Evolutionary conservation across 2,329 filamentous ascomycete genomes (phyloP), one percentile per base, ranked within the genome.

Genomic region (Dactylonectria estremocensis): DNA sequence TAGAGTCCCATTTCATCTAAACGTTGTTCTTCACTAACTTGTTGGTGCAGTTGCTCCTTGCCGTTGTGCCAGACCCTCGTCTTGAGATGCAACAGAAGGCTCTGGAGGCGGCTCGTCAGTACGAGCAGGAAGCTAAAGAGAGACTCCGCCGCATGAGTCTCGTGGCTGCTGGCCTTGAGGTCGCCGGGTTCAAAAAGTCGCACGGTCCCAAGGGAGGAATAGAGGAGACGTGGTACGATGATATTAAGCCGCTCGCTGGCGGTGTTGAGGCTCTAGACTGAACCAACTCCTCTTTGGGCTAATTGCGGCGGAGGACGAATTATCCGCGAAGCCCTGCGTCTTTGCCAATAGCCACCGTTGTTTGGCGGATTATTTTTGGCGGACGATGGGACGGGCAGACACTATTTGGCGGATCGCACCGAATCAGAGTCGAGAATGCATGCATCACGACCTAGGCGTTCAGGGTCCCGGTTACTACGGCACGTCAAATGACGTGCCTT

Each of bases 141-240:
- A 90, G 94, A 49, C 85, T 98, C 59, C 86, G 95, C 59, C 90
- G 92, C 53, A 91, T 97, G 76, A 94, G 92, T 72, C 88, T 97
- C 67, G 80, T 91, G 5, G 88, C 91, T 31, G 92, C 94, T 0
- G 92, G 93, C 8, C 84, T 98, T 31, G 93, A 97, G 71, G 86
- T 95, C 10, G 59, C 69, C 2, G 72, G 73, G 16, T 58, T 46
- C 8, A 78, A 76, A 68, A 77, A 74, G 58, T 50, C 67, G 14
- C 68, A 69, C 28, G 45, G 61, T 2, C 37, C 60, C 6, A 66
- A 57, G 50, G 66, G 60, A 10, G 63, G 68, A 9, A 61, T 77
- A 14, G 76, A 81, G 11, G 81, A 82, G 35, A 68, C 75, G 45
- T 83, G 80, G 80, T 80, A 74, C 53, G 79, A 80, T 8, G 79